Evolutionary conservation across 208 protist genomes (phyloP).

Genomic region (Wallacemonas collosoma): DNA sequence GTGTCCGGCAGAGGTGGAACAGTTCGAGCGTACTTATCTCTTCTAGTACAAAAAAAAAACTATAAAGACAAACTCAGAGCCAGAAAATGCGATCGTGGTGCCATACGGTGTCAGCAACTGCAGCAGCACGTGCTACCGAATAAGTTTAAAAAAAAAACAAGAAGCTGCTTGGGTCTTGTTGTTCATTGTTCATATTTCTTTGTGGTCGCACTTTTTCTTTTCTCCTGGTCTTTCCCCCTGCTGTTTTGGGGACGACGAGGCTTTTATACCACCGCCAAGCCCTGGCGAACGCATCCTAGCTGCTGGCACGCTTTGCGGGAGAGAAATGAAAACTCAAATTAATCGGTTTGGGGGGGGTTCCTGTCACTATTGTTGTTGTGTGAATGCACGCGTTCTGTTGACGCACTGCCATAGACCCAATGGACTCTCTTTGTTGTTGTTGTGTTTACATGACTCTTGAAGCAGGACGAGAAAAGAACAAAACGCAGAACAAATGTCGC

Average conservation of each 20-base stretch:
- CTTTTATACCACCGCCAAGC: too few relatives aligned
- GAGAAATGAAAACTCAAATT: too few relatives aligned
- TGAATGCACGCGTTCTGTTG: not conserved
- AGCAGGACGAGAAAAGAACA: too few relatives aligned
- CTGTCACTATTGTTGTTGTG: not conserved
- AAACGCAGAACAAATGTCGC: too few relatives aligned
- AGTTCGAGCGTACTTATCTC: conserved; percentile 47
- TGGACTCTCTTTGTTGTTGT: not conserved
- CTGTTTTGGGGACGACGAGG: too few relatives aligned
- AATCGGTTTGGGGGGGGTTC: not conserved
- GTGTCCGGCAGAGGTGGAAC: conserved; percentile 37
- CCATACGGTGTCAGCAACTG: too few relatives aligned
- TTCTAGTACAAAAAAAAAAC: conserved; percentile 19
- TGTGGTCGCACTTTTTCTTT: too few relatives aligned
- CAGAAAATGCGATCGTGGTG: not conserved
- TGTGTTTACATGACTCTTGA: not conserved
- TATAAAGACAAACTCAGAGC: conserved; percentile 6
- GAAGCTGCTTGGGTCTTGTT: not conserved
- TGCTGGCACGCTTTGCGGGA: too few relatives aligned
- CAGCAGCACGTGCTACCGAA: too few relatives aligned
- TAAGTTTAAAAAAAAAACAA: too few relatives aligned
- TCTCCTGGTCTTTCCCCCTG: too few relatives aligned
- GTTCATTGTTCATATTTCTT: conserved; percentile 11
- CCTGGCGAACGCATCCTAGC: too few relatives aligned
- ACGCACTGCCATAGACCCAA: not conserved